Evolutionary conservation across 345 rosid genomes (phyloP), one percentile per base, ranked within the genome.

Genomic region (Arabis hirsuta): DNA sequence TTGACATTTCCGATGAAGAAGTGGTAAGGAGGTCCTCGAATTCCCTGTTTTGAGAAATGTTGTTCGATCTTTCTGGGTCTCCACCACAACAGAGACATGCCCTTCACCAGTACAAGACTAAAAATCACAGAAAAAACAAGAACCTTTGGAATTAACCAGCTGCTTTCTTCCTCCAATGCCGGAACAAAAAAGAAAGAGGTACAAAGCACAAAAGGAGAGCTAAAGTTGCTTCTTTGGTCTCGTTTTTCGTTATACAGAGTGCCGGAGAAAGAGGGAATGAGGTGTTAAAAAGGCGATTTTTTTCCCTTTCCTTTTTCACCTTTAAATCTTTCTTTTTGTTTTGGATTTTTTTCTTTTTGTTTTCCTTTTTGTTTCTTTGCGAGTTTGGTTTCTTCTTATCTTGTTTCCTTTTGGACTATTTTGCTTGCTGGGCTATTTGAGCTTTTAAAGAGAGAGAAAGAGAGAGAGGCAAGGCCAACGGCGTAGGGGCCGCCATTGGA

Each of bases 401-500:
- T 78, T 72, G 65, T 84, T 74, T 77, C 67, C 46, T 82, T 82
- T 75, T 83, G 86, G 84, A 72, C 46, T 74, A 67, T 46, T 67
- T 65, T 69, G 51, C 80, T 81, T 72, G 73, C 65, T 69, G 56
- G 71, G 34, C 70, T 77, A 75, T 62, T 71, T 71, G 82, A 79
- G 79, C 80, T 75, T 86, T 83, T 81, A 59, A 58, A 67, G 65
- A 69, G 55, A 51, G 63, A 58, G 26, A 36, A n/a, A 43, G 45
- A 41, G 57, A 62, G 60, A 69, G 64, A 63, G 80, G 83, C 92
- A 81, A 82, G 81, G 73, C 90, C 98, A 86, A 73, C 91, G 97
- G 84, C 98, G 97, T 82, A 84, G 96, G 98, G 97, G 89, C 97
- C 95, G 96, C 92, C 87, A 88, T 84, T 88, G 95, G 91, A 83